phyloP scores from a whole-genome alignment of 306 rosid genomes.

The Inga leiocalycina region DNA sequence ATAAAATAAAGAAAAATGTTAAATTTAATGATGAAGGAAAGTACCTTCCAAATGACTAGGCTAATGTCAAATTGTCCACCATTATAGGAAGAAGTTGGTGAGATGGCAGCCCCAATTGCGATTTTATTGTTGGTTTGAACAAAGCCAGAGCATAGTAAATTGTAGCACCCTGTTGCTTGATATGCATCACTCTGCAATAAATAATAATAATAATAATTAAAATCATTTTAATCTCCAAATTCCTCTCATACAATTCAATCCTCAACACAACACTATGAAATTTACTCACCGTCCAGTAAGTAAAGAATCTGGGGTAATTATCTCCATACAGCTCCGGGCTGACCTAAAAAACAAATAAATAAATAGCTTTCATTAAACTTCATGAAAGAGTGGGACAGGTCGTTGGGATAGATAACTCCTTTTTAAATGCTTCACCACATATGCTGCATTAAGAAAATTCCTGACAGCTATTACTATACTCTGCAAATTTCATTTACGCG shows the following conservation, averaged over 20 bases:
- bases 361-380: background rate
- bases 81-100: slow-evolving; percentile 79
- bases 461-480: background rate
- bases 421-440: slow-evolving; percentile 39
- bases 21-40: background rate
- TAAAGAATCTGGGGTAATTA: slow-evolving; percentile 87
- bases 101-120: slow-evolving; percentile 95
- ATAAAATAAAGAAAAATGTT: background rate
- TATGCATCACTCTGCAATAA: slow-evolving; percentile 76
- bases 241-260: slow-evolving; percentile 1
- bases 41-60: slow-evolving; percentile 94
- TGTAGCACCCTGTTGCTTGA: slow-evolving; percentile 97
- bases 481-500: too few species aligned
- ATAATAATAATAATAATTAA: too few species aligned
- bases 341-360: slow-evolving; percentile 53
- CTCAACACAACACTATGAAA: background rate
- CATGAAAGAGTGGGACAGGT: slow-evolving; percentile 41
- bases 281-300: slow-evolving; percentile 92
- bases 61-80: slow-evolving; percentile 93
- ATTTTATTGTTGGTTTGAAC: slow-evolving; percentile 87
- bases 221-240: background rate
- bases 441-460: slow-evolving; percentile 12
- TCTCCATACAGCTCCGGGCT: slow-evolving; percentile 98
- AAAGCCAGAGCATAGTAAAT: slow-evolving; percentile 88
- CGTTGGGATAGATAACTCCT: slow-evolving; percentile 47